Evolutionary conservation across 179 eudicot genomes (phyloP).

Genomic region (Beta lomatogona): DNA sequence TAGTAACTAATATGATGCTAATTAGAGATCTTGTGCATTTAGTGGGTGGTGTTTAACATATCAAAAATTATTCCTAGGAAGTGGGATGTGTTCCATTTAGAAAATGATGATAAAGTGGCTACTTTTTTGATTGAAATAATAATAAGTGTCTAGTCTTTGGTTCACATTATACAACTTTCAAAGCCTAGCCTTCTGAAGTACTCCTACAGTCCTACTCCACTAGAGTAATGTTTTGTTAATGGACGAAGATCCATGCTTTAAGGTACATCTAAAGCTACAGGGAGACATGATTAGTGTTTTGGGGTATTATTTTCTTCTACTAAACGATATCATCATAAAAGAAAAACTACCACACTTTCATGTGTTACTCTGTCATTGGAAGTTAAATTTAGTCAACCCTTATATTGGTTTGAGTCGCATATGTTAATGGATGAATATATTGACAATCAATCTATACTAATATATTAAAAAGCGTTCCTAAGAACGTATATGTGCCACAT

Average conservation of each 20-base stretch:
- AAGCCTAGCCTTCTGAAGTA: constrained; percentile 1
- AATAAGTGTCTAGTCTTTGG: background rate
- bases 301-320: constrained; percentile 7
- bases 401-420: too few relatives aligned
- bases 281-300: constrained; percentile 20
- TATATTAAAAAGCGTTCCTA: too few relatives aligned
- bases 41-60: too few relatives aligned
- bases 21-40: too few relatives aligned
- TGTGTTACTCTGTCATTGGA: background rate
- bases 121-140: background rate
- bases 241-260: constrained; percentile 12
- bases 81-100: too few relatives aligned
- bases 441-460: too few relatives aligned
- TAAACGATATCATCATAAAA: background rate
- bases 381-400: too few relatives aligned
- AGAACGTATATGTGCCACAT: too few relatives aligned
- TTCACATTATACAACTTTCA: background rate
- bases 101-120: too few relatives aligned
- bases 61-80: too few relatives aligned
- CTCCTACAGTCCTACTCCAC: constrained; percentile 8
- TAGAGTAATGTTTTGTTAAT: background rate
- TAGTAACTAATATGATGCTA: too few relatives aligned
- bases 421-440: too few relatives aligned
- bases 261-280: constrained; percentile 16
- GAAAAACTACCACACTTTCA: background rate